Percentiles rank a stretch among this genome's conserved stretches.
These are phyloP conservation scores for Jasminum sambac DNA, from an alignment of 257 asterid genomes.

Conservation along the genomic window DNA sequence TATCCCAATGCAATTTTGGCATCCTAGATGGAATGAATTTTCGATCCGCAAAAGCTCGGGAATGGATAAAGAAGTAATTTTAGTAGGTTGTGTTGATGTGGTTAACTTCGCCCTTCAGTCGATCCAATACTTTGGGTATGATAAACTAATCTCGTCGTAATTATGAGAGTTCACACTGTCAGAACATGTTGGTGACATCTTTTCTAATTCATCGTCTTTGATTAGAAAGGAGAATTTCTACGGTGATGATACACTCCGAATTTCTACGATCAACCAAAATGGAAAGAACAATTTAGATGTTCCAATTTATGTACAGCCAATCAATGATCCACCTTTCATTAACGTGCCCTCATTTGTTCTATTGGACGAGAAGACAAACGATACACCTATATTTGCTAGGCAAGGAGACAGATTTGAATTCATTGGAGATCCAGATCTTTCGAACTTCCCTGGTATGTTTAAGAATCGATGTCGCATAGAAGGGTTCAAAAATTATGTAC, in stretches of 20 bases:
- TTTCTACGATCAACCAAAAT: slow-evolving; percentile 64
- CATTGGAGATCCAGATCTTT: slow-evolving; percentile 78
- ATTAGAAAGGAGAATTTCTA: slow-evolving; percentile 66
- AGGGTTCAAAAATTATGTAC: background rate
- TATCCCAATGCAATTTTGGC: slow-evolving; percentile 62
- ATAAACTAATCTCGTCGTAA: background rate
- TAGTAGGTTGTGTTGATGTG: slow-evolving; percentile 62
- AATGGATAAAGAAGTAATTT: slow-evolving; percentile 38
- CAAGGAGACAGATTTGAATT: slow-evolving; percentile 34
- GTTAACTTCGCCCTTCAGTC: slow-evolving; percentile 74
- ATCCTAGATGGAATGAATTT: slow-evolving; percentile 50
- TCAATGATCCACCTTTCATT: slow-evolving; percentile 81
- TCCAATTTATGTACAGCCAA: slow-evolving; percentile 75
- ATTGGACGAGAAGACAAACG: slow-evolving; percentile 53
- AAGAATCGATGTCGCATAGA: background rate
- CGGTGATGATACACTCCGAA: slow-evolving; percentile 60
- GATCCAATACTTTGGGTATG: slow-evolving; percentile 76
- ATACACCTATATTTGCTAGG: slow-evolving; percentile 51
- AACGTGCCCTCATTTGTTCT: slow-evolving; percentile 65
- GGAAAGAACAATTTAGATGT: slow-evolving; percentile 65
- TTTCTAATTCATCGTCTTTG: no score
- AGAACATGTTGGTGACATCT: no score
- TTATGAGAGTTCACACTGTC: background rate
- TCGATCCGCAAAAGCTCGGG: slow-evolving; percentile 34
- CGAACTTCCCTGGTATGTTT: slow-evolving; percentile 66